These are phyloP conservation scores for Jaltomata sinuosa DNA, from an alignment of 257 asterid species.

Conservation along the genomic window DNA sequence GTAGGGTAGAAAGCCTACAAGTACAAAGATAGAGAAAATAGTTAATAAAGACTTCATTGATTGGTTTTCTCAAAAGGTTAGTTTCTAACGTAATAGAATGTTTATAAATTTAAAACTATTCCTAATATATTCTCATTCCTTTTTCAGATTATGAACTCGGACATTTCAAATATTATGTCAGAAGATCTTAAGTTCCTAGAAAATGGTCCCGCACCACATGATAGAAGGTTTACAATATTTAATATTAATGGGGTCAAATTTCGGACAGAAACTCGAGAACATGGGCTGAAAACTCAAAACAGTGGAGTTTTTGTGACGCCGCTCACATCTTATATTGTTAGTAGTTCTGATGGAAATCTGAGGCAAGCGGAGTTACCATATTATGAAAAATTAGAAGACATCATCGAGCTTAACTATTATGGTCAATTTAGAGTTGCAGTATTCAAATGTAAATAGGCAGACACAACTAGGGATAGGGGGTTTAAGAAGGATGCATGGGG, in stretches of 20 bases:
- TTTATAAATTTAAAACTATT: not conserved
- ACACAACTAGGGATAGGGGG: not conserved
- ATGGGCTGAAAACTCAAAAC: not conserved
- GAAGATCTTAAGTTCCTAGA: not conserved
- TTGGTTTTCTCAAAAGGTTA: not conserved
- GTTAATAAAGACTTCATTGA: not conserved
- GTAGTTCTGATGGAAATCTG: not conserved
- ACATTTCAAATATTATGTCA: not conserved
- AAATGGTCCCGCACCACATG: not conserved
- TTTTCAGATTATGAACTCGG: not conserved
- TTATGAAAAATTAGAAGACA: not conserved
- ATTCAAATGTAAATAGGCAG: not conserved
- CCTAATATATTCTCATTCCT: not conserved
- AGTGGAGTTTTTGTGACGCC: not conserved
- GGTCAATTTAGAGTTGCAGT: not conserved
- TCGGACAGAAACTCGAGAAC: not conserved
- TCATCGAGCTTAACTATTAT: not conserved
- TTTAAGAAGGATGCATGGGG: not conserved
- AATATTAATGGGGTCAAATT: not conserved
- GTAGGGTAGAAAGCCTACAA: not conserved
- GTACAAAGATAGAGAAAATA: not conserved
- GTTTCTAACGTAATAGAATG: not conserved
- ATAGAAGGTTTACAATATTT: not conserved
- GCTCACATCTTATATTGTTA: not conserved
- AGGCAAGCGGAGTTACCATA: not conserved